Conservation (phyloP, 73 alveolate genomes). For the Paramecium biaurelia region DNA sequence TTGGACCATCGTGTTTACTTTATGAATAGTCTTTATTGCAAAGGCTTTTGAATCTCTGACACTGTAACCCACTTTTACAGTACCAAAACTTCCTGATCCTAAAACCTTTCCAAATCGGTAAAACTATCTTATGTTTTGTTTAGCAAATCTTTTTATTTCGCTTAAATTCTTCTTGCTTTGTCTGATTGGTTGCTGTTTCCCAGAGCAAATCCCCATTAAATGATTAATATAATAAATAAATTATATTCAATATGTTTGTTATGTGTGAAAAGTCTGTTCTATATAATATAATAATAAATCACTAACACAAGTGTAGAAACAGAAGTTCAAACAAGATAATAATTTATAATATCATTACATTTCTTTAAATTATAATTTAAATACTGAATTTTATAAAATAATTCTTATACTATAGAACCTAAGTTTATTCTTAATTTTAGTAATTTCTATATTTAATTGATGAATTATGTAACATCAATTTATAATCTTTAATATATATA, state of each 20-base stretch:
- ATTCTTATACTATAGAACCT: neutral
- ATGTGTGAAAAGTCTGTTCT: neutral
- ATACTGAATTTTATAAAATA: neutral
- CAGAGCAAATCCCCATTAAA: slow-evolving; percentile 16
- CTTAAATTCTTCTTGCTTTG: neutral
- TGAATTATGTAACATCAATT: neutral
- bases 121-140: slow-evolving; percentile 43
- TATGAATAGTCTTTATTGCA: slow-evolving; percentile 63
- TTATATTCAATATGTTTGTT: neutral
- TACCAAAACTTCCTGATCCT: slow-evolving; percentile 97
- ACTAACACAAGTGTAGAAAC: neutral
- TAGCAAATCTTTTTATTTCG: slow-evolving; percentile 36
- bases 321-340: neutral
- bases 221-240: neutral
- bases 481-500: no score
- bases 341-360: no score
- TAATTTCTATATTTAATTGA: neutral
- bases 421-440: neutral
- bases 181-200: neutral
- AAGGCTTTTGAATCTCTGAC: slow-evolving; percentile 33
- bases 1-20: slow-evolving; percentile 27
- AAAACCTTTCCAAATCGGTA: slow-evolving; percentile 83
- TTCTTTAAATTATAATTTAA: no score
- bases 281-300: neutral
- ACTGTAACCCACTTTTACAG: slow-evolving; percentile 75